phyloP scores from a whole-genome alignment of 495 filamentous ascomycete species.

The Penicillium coffeae region DNA sequence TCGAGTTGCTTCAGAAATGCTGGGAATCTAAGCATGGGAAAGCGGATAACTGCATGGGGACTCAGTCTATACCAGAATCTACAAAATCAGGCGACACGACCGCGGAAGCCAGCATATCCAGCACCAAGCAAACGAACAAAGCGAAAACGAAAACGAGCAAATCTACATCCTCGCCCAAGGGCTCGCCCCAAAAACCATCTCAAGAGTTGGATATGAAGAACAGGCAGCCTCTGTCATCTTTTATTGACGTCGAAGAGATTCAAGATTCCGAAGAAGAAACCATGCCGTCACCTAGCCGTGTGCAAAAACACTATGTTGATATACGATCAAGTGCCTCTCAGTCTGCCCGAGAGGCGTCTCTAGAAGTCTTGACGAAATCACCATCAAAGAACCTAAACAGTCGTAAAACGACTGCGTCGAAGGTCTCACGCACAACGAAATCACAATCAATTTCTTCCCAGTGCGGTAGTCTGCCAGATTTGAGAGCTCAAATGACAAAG shows the following conservation, averaged over 20 bases:
- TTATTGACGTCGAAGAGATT: constrained; percentile 53
- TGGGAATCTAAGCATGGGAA: constrained; percentile 54
- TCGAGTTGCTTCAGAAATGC: constrained; percentile 66
- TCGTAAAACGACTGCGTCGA: constrained; percentile 11
- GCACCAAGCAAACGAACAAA: too few relatives aligned
- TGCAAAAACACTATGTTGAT: constrained; percentile 21
- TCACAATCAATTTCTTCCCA: constrained; percentile 1
- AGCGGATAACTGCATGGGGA: neutral
- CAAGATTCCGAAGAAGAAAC: constrained; percentile 58
- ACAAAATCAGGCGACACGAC: neutral
- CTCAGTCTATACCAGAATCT: neutral
- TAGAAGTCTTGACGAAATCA: constrained; percentile 13
- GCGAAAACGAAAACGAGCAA: neutral
- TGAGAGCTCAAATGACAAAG: constrained; percentile 62
- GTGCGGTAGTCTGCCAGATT: constrained; percentile 20
- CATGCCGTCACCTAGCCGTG: constrained; percentile 31
- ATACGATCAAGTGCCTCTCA: constrained; percentile 3
- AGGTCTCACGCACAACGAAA: constrained; percentile 1
- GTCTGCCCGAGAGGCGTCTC: constrained; percentile 1
- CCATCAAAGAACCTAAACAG: constrained; percentile 7
- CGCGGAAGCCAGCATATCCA: neutral
- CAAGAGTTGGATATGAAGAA: neutral
- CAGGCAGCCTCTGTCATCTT: constrained; percentile 13
- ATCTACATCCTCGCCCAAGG: too few relatives aligned
- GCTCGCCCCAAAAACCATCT: too few relatives aligned